Base-by-base conservation (phyloP, 148 eudicot species). In the Amaranthus palmeri region DNA sequence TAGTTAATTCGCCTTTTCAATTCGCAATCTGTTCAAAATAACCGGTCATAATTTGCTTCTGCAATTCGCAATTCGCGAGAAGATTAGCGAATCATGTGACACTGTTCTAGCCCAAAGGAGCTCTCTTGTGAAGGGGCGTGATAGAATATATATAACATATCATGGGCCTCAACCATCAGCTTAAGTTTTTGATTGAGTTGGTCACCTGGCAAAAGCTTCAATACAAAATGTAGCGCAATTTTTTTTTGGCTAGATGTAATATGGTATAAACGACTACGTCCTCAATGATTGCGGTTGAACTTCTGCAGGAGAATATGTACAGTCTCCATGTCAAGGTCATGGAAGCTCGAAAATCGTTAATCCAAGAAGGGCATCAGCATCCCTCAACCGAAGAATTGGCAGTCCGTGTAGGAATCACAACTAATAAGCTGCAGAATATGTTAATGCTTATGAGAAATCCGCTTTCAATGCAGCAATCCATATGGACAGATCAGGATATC, bases 321-420 rank as follows among this genome's bases (percentile, higher is more conserved):
- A 74, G 59, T 77, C 96, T 92, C 70, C 87, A 88, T 64, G 76
- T 82, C 62, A 96, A 92, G 82, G 87, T 96, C 51, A 64, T 73
- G 13, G 92, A 90, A 74, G 96, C 96, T 54, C 92, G 85, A 77
- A 86, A 79, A 69, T 44, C 42, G 68, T 88, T 80, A 78, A 76
- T 88, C 45, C 88, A 81, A 81, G 89, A 90, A 70, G 97, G 96
- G 40, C 79, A 79, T 67, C 83, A 77, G 53, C 68, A 74, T 61
- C 99, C 99, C 4, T 81, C 85, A n/a, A 77, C 71, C 64, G 92
- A 87, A 77, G 87, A 92, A 54, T 75, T 96, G 46, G 97, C 99
- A 57, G 58, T 73, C 45, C 85, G 81, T 68, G 87, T 81, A 76
- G 96, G 97, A 73, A 84, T 92, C 42, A 78, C 93, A 47, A 92